phyloP scores from a whole-genome alignment of 1,284 basidiomycete genomes.

The Leccinum holopus region DNA sequence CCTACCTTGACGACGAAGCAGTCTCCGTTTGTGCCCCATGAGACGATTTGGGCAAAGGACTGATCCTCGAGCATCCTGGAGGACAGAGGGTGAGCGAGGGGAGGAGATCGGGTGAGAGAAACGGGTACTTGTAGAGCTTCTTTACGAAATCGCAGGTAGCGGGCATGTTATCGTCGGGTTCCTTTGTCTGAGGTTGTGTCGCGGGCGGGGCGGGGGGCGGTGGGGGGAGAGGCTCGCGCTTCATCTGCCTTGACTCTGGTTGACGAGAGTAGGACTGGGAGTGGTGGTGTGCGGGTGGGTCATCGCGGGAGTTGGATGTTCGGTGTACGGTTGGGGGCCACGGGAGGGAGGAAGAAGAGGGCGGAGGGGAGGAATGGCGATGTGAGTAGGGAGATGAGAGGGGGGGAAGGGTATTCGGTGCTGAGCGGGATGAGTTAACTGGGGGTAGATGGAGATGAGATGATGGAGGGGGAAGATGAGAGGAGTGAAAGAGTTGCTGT shows the following conservation, averaged over 20 bases:
- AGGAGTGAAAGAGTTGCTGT: conserved; percentile 36
- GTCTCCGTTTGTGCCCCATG: conserved; percentile 85
- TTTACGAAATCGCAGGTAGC: conserved; percentile 91
- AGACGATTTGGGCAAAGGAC: conserved; percentile 72
- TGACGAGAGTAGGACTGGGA: conserved; percentile 20
- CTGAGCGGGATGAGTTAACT: conserved; percentile 24
- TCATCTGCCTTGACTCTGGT: conserved; percentile 28
- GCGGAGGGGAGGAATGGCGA: conserved; percentile 29
- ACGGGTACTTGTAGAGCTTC: conserved; percentile 79
- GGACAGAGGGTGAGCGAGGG: conserved; percentile 2
- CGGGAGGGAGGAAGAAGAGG: conserved; percentile 19
- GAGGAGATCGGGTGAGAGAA: neutral
- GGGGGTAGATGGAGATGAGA: conserved; percentile 44
- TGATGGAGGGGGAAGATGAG: conserved; percentile 47
- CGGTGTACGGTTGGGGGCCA: conserved; percentile 30
- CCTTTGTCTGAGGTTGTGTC: conserved; percentile 20
- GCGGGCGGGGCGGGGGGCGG: conserved; percentile 20
- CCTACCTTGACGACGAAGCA: conserved; percentile 88
- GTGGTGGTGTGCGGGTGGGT: conserved; percentile 29
- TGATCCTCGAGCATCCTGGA: conserved; percentile 87
- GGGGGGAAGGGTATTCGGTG: conserved; percentile 40
- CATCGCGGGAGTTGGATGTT: conserved; percentile 41
- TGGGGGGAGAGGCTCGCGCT: conserved; percentile 30
- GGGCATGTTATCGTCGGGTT: conserved; percentile 62
- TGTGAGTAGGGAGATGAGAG: conserved; percentile 31